phyloP scores from a whole-genome alignment of 495 filamentous ascomycete genomes.

The Bombardia bombarda region DNA sequence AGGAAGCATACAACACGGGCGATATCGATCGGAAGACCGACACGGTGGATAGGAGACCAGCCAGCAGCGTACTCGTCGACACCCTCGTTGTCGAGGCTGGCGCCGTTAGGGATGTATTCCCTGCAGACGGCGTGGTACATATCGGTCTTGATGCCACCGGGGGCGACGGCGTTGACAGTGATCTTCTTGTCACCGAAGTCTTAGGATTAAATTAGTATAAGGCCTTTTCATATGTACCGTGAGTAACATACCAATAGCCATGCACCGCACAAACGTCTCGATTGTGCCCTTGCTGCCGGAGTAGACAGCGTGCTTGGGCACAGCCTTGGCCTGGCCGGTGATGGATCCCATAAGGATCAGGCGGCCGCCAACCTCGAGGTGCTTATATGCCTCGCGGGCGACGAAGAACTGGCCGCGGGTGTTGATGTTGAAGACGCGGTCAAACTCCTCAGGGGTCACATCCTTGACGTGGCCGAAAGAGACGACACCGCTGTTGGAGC shows the following conservation, averaged over 20 bases:
- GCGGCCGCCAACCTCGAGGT: slow-evolving; percentile 52
- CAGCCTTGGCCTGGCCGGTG: slow-evolving; percentile 53
- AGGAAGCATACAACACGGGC: slow-evolving; percentile 59
- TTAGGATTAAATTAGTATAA: no score
- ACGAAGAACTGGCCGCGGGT: slow-evolving; percentile 77
- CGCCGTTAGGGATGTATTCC: slow-evolving; percentile 56
- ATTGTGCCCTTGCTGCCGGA: slow-evolving; percentile 30
- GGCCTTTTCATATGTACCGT: no score
- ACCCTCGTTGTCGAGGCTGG: slow-evolving; percentile 33
- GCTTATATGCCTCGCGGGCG: slow-evolving; percentile 57
- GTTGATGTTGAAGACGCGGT: slow-evolving; percentile 73
- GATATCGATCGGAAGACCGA: slow-evolving; percentile 56
- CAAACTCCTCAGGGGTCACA: slow-evolving; percentile 67
- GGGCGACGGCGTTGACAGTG: slow-evolving; percentile 59
- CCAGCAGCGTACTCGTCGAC: slow-evolving; percentile 40
- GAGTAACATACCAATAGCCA: slow-evolving; percentile 20
- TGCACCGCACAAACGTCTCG: slow-evolving; percentile 28
- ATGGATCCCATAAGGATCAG: slow-evolving; percentile 59
- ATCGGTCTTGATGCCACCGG: slow-evolving; percentile 61
- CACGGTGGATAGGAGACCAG: slow-evolving; percentile 52
- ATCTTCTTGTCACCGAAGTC: slow-evolving; percentile 40
- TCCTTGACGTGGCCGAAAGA: slow-evolving; percentile 57
- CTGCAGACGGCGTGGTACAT: slow-evolving; percentile 60
- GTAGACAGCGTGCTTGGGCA: slow-evolving; percentile 57
- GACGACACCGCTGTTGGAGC: slow-evolving; percentile 61